Evolutionary conservation across 331 rosid species (phyloP), one percentile per base, ranked within the genome.

Genomic region (Dryas integrifolia): DNA sequence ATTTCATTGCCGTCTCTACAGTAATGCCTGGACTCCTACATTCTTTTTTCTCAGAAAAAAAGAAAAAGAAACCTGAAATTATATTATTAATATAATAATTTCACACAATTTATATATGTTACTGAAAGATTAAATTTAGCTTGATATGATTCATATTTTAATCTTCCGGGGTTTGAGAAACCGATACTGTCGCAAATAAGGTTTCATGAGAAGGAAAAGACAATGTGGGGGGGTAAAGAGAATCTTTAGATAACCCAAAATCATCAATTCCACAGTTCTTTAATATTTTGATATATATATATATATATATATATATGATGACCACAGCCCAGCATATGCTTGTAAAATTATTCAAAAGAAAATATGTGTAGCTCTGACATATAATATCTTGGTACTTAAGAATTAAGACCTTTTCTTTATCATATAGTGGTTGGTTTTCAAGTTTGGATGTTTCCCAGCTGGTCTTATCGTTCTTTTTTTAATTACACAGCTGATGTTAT

Each of bases 231-330:
- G 64, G 79, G 72, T 74, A 72, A 72, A 49, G 65, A 58, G 96
- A 81, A 90, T 88, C 88, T 79, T 72, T 9, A 8, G 78, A 64
- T 51, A 76, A 76, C 76, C 81, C 73, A 58, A 58, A 70, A 51
- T 82, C 78, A 74, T 69, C 53, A 92, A 88, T 89, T 80, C 95
- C 73, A 45, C 65, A n/a, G 26, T 45, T 70, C 35, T 78, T 1
- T 30, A 30, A 30, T 30, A 30, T 30, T 30, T 30, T 30, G 35
- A 30, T 13, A 26, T 55, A 49, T 62, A 61, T 67, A 7, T 77
- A 21, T 21, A 21, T 21, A 43, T 51, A 50, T 53, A 50, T 47
- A 41, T 62, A 61, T 67, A 7, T 77, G 75, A 35, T 78, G 55
- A 72, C 72, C 50, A 43, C 53, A 57, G 74, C 72, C 83, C 75